phyloP scores from a whole-genome alignment of 805 yeast genomes.

The Myxozyma neotropica region DNA sequence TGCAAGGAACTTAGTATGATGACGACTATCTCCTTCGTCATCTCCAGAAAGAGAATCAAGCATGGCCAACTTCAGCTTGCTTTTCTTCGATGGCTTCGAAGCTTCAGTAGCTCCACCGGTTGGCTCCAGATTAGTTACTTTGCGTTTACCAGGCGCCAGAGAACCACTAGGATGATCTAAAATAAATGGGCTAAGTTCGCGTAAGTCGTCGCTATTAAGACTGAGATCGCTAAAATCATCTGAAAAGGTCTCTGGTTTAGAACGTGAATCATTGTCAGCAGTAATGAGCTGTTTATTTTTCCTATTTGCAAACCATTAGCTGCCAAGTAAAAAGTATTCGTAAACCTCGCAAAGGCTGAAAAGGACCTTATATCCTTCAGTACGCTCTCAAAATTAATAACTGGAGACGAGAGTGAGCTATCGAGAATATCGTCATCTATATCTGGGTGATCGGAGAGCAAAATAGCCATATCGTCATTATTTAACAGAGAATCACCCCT shows the following conservation, averaged over 20 bases:
- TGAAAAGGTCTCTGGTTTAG: not conserved
- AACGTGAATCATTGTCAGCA: not conserved
- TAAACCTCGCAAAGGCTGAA: too few relatives aligned
- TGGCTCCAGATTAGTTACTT: not conserved
- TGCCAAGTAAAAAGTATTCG: not conserved
- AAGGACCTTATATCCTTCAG: not conserved
- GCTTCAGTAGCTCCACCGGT: too few relatives aligned
- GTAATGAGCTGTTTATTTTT: too few relatives aligned
- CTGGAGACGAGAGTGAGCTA: not conserved
- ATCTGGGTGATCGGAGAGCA: not conserved
- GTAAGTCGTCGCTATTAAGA: slow-evolving; percentile 16
- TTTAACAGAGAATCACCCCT: too few relatives aligned
- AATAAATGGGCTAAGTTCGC: slow-evolving; percentile 9
- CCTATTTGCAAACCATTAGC: too few relatives aligned
- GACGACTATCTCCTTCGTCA: too few relatives aligned
- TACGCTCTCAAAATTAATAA: not conserved
- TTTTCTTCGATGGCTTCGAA: too few relatives aligned
- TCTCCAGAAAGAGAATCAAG: too few relatives aligned
- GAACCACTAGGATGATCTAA: not conserved
- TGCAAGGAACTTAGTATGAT: too few relatives aligned
- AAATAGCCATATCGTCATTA: too few relatives aligned
- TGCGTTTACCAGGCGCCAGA: not conserved
- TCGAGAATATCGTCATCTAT: not conserved
- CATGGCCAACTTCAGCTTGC: too few relatives aligned
- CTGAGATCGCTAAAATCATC: slow-evolving; percentile 1